Percentiles rank a stretch among this genome's conserved stretches.
Evolutionary conservation across 768 basidiomycete genomes (phyloP).

Genomic region (Hebeloma cylindrosporum): DNA sequence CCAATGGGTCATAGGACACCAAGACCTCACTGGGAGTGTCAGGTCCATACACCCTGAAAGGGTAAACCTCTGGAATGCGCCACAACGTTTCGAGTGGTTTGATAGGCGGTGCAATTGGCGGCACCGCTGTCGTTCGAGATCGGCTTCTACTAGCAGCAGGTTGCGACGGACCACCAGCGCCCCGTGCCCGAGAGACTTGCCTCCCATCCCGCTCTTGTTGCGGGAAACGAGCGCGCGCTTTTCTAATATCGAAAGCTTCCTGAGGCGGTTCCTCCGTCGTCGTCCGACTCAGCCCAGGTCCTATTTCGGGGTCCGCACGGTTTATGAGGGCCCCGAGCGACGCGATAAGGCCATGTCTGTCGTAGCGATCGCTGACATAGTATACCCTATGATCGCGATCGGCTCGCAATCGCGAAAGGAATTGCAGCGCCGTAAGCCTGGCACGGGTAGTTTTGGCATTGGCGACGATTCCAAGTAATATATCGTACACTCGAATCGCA

Average conservation of each 20-base stretch:
- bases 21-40: constrained; percentile 70
- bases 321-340: constrained; percentile 66
- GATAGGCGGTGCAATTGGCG: constrained; percentile 26
- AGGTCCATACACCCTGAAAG: constrained; percentile 53
- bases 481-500: constrained; percentile 52
- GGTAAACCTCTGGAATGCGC: constrained; percentile 64
- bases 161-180: constrained; percentile 39
- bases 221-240: constrained; percentile 46
- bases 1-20: constrained; percentile 59
- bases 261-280: constrained; percentile 14
- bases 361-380: constrained; percentile 53
- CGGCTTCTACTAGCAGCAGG: constrained; percentile 59
- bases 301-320: constrained; percentile 36
- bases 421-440: constrained; percentile 75
- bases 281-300: constrained; percentile 13
- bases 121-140: constrained; percentile 49
- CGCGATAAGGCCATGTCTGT: constrained; percentile 55
- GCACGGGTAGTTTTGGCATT: constrained; percentile 55
- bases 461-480: constrained; percentile 47
- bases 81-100: constrained; percentile 57
- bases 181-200: constrained; percentile 52
- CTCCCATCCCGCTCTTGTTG: constrained; percentile 56
- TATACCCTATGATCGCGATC: constrained; percentile 89
- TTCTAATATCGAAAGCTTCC: constrained; percentile 36
- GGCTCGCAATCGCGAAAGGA: constrained; percentile 84